phyloP scores from a whole-genome alignment of 768 basidiomycete genomes.

The Lentinus tigrinus region DNA sequence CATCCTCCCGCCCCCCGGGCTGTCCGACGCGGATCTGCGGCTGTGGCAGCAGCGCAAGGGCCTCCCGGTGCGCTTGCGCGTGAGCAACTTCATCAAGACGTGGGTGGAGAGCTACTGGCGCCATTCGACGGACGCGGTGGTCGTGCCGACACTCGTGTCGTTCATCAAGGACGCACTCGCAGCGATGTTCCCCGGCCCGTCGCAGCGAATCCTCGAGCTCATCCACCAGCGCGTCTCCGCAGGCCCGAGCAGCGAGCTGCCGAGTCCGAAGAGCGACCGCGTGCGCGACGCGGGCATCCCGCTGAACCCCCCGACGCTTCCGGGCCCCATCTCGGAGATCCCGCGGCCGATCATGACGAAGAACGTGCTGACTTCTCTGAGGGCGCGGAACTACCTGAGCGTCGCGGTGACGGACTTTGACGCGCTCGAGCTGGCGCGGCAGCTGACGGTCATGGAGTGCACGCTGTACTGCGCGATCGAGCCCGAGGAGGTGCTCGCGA shows the following conservation, averaged over 20 bases:
- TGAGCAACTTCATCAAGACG: conserved; percentile 89
- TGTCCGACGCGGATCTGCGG: conserved; percentile 58
- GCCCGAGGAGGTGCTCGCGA: conserved; percentile 86
- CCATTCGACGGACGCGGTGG: conserved; percentile 65
- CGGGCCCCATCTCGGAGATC: conserved; percentile 54
- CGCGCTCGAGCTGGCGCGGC: conserved; percentile 85
- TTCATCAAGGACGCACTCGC: conserved; percentile 65
- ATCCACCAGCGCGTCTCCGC: conserved; percentile 41
- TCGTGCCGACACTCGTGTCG: conserved; percentile 52
- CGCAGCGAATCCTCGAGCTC: conserved; percentile 71
- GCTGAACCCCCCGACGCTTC: conserved; percentile 55
- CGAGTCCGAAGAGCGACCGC: conserved; percentile 53
- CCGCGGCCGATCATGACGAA: conserved; percentile 89
- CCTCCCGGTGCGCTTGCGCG: conserved; percentile 84
- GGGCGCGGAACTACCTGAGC: conserved; percentile 59
- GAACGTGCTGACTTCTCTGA: conserved; percentile 63
- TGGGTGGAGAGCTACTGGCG: conserved; percentile 96
- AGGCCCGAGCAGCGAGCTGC: conserved; percentile 39
- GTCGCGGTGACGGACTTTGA: conserved; percentile 90
- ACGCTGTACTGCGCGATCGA: conserved; percentile 82
- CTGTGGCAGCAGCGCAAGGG: conserved; percentile 88
- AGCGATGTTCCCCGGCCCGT: conserved; percentile 63
- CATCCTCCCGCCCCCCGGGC: conserved; percentile 58
- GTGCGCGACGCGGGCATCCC: conserved; percentile 76
- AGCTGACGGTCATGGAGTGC: conserved; percentile 93